Percentiles rank a stretch among this genome's conserved stretches.
phyloP scores from a whole-genome alignment of 1,284 basidiomycete genomes.

The Singerocomus rubriflavus region DNA sequence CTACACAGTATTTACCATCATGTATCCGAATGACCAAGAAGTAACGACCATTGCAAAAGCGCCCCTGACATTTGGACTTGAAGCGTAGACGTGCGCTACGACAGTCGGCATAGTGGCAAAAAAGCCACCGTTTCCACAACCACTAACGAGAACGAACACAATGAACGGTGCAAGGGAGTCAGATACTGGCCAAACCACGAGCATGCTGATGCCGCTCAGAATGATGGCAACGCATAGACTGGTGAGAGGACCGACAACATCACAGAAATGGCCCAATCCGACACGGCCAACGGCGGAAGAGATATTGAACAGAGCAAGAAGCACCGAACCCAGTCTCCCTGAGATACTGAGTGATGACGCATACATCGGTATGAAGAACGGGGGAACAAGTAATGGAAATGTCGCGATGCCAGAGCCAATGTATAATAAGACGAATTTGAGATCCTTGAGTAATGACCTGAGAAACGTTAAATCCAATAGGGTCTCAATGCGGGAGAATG shows the following conservation, averaged over 20 bases:
- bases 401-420: slow-evolving; percentile 33
- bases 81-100: slow-evolving; percentile 29
- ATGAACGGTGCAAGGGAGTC: slow-evolving; percentile 30
- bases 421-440: slow-evolving; percentile 34
- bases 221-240: slow-evolving; percentile 27
- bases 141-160: slow-evolving; percentile 30
- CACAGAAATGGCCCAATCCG: slow-evolving; percentile 29
- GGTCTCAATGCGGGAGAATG: background rate
- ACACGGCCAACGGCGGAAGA: slow-evolving; percentile 34
- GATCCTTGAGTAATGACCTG: slow-evolving; percentile 34
- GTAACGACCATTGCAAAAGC: slow-evolving; percentile 35
- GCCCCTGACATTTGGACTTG: slow-evolving; percentile 18
- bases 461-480: background rate
- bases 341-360: slow-evolving; percentile 32
- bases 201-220: slow-evolving; percentile 30
- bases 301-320: slow-evolving; percentile 35
- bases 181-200: slow-evolving; percentile 35
- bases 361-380: slow-evolving; percentile 38
- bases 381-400: slow-evolving; percentile 37
- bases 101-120: slow-evolving; percentile 36
- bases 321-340: slow-evolving; percentile 21
- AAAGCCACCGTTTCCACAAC: slow-evolving; percentile 34
- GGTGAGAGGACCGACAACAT: slow-evolving; percentile 33
- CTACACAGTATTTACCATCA: slow-evolving; percentile 18
- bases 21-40: slow-evolving; percentile 32